Conservation (phyloP, 2,329 filamentous ascomycete genomes). For the Epichloe elymi region DNA sequence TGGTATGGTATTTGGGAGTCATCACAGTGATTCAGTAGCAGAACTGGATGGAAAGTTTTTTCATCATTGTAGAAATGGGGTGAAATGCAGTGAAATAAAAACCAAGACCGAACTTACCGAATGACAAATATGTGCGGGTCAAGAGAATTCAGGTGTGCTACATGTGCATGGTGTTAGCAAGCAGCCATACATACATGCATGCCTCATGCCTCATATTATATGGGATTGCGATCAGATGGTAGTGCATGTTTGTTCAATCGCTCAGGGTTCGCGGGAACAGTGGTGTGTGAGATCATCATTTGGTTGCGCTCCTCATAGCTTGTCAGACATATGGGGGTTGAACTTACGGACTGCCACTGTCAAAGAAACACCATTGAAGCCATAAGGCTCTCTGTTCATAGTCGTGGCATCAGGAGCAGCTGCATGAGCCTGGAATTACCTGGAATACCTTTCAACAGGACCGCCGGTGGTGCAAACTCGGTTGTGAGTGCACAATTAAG, state of each 20-base stretch:
- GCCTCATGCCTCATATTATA: background rate
- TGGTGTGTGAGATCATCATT: slow-evolving; percentile 44
- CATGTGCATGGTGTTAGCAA: background rate
- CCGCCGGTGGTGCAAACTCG: no score
- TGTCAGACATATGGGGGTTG: background rate
- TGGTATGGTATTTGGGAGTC: slow-evolving; percentile 53
- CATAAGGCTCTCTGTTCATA: background rate
- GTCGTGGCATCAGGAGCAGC: background rate
- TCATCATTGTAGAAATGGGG: slow-evolving; percentile 40
- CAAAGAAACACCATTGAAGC: background rate
- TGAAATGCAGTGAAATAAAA: background rate
- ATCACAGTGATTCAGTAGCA: slow-evolving; percentile 60
- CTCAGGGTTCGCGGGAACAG: slow-evolving; percentile 51
- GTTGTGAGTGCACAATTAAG: background rate
- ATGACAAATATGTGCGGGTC: background rate
- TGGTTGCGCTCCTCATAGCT: background rate
- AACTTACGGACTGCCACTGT: background rate
- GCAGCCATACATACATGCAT: background rate
- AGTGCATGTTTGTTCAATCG: slow-evolving; percentile 59
- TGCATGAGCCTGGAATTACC: background rate
- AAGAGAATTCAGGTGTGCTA: background rate
- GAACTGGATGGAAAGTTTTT: slow-evolving; percentile 53
- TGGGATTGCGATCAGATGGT: slow-evolving; percentile 46
- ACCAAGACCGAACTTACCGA: background rate
- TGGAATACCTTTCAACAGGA: no score